phyloP scores from a whole-genome alignment of 1,284 basidiomycete genomes.

The Volvariella volvacea region DNA sequence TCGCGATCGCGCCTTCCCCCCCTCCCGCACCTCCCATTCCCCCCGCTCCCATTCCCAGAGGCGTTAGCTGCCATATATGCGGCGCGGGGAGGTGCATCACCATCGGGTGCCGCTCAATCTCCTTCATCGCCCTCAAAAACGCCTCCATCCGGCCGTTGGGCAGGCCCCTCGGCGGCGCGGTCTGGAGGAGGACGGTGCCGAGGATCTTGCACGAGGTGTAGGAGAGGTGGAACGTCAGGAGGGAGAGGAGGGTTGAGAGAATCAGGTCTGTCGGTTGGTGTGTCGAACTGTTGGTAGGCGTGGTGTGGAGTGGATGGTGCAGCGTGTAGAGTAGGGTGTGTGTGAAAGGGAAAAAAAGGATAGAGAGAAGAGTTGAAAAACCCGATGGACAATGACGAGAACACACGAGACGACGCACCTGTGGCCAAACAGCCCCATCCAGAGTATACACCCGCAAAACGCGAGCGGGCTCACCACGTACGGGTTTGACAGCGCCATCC shows the following conservation, averaged over 20 bases:
- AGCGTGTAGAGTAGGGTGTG: background rate
- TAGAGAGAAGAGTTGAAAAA: too few species aligned
- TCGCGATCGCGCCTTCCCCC: too few species aligned
- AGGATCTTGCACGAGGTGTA: conserved; percentile 76
- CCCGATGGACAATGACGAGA: background rate
- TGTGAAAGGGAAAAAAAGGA: background rate
- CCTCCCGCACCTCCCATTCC: background rate
- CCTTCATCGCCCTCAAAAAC: conserved; percentile 73
- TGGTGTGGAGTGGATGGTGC: conserved; percentile 1
- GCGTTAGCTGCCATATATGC: conserved; percentile 81
- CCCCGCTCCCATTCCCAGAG: conserved; percentile 17
- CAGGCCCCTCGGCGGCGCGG: conserved; percentile 62
- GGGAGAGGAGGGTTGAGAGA: conserved; percentile 67
- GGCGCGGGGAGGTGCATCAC: conserved; percentile 75
- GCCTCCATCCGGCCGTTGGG: conserved; percentile 66
- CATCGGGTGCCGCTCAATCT: conserved; percentile 76
- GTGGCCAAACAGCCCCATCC: conserved; percentile 38
- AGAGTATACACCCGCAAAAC: conserved; percentile 37
- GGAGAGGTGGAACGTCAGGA: conserved; percentile 74
- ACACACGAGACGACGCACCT: conserved; percentile 32
- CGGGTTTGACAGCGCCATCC: conserved; percentile 46
- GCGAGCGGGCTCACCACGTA: conserved; percentile 34
- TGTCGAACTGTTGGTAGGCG: conserved; percentile 9
- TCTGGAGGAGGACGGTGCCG: conserved; percentile 82
- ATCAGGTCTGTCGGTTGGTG: conserved; percentile 70